Evolutionary conservation across 306 rosid species (phyloP).

Genomic region (Castanea mollissima): DNA sequence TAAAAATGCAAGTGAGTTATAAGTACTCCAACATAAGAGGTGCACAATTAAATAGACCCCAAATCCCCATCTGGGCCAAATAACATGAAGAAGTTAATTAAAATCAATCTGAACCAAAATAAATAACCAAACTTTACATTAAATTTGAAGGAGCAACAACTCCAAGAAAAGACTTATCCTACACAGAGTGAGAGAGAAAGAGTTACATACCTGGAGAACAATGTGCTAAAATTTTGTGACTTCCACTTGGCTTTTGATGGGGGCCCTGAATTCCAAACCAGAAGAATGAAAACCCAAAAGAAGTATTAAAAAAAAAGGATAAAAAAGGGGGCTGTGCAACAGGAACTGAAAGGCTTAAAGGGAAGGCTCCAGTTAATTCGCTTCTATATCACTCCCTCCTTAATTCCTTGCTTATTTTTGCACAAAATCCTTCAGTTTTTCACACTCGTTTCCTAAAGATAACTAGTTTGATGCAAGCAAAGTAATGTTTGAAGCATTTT

Average conservation of each 20-base stretch:
- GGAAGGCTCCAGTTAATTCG: neutral
- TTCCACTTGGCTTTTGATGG: constrained; percentile 45
- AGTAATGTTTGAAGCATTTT: neutral
- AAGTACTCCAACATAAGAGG: neutral
- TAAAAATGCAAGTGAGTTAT: neutral
- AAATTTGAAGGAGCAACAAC: neutral
- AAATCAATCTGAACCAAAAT: neutral
- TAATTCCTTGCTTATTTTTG: neutral
- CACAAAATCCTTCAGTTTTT: neutral
- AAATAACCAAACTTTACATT: neutral
- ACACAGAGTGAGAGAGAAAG: neutral
- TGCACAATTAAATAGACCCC: neutral
- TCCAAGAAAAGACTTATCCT: neutral
- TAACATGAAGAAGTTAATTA: neutral
- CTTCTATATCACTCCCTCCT: neutral
- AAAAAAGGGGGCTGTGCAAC: too few relatives aligned
- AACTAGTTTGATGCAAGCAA: neutral
- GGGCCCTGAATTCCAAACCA: constrained; percentile 49
- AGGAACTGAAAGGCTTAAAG: constrained; percentile 1
- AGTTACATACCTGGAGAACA: constrained; percentile 49
- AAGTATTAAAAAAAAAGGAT: neutral
- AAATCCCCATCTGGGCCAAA: neutral
- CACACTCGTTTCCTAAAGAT: neutral
- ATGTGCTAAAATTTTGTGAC: constrained; percentile 35
- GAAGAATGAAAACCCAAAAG: neutral